Percentiles rank a stretch among this genome's conserved stretches.
Conservation (phyloP, 75 land plant genomes). For the Larix kaempferi region DNA sequence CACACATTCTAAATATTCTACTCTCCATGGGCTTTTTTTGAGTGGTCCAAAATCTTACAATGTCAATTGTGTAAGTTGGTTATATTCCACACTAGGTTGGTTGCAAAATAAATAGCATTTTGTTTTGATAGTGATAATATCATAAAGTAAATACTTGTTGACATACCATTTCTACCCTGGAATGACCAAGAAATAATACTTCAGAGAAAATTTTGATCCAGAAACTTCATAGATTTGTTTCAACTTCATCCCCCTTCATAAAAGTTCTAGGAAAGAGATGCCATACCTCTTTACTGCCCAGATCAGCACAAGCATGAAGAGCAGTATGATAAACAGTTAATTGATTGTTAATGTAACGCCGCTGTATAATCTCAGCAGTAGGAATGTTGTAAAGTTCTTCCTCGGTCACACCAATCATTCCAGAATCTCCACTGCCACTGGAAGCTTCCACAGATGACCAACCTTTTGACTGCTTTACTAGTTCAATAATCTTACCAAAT, state of each 20-base stretch:
- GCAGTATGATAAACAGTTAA: constrained; percentile 94
- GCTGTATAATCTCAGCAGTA: constrained; percentile 62
- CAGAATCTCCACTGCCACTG: constrained; percentile 52
- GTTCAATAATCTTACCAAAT: constrained; percentile 63
- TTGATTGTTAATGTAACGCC: constrained; percentile 45
- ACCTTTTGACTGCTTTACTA: constrained; percentile 80
- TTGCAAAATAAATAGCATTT: not conserved
- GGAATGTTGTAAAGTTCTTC: constrained; percentile 83
- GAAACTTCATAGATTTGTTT: not conserved
- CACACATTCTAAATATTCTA: not conserved
- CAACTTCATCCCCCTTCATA: no score
- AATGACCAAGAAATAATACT: not conserved
- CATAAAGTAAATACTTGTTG: not conserved
- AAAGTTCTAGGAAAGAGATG: not conserved
- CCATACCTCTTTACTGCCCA: constrained; percentile 67
- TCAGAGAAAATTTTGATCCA: not conserved
- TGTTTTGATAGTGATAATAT: not conserved
- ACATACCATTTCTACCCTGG: not conserved
- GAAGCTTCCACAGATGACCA: constrained; percentile 56
- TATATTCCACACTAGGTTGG: not conserved
- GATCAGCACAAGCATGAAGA: constrained; percentile 78
- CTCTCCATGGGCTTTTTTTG: not conserved
- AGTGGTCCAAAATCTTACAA: not conserved
- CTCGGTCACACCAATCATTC: constrained; percentile 69
- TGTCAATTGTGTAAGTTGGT: not conserved